Evolutionary conservation across 164 flowering plant genomes (phyloP), one percentile per base, ranked within the genome.

Genomic region (Magnolia sinica): DNA sequence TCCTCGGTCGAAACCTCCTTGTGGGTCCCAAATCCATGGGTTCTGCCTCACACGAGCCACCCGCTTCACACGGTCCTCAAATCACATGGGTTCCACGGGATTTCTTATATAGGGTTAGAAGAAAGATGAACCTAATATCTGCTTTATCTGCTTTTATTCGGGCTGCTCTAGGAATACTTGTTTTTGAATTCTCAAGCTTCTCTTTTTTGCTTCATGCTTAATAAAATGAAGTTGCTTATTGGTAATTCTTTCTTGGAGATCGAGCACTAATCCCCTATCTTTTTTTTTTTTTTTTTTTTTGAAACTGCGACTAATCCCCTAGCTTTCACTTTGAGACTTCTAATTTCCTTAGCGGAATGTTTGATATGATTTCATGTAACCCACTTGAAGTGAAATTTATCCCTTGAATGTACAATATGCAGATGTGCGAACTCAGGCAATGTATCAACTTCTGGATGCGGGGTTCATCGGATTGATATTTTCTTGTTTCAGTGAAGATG

Each of bases 381-480:
- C 73, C 22, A 70, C 19, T 71, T 49, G 69, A 45, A 72, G 45
- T 75, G 70, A 74, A n/a, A 69, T 50, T 79, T 72, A 16, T 74
- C 19, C 75, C 45, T 65, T 73, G 27, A 49, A 27, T 74, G 37
- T 74, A 37, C 74, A 74, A 71, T 78, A 50, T 87, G 84, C 91
- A 94, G 99, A 96, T 89, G 98, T 94, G 73, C 89, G 98, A 64
- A 96, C 98, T 74, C 99, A 96, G 80, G 95, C 90, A 75, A 91
- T 92, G 96, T 94, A 93, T 88, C 99, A 96, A 82, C 93, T 94
- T 76, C 88, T 96, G 74, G 99, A 96, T 85, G 78, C 98, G 79
- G 99, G 99, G 68, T 96, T 96, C 82, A 90, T 94, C 79, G 99
- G 99, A 74, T 83, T 96, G 74, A 96, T 96, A 79, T 96, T 96